Base-by-base conservation (phyloP, 1,284 basidiomycete genomes). In the Cryptococcus deneoformans region DNA sequence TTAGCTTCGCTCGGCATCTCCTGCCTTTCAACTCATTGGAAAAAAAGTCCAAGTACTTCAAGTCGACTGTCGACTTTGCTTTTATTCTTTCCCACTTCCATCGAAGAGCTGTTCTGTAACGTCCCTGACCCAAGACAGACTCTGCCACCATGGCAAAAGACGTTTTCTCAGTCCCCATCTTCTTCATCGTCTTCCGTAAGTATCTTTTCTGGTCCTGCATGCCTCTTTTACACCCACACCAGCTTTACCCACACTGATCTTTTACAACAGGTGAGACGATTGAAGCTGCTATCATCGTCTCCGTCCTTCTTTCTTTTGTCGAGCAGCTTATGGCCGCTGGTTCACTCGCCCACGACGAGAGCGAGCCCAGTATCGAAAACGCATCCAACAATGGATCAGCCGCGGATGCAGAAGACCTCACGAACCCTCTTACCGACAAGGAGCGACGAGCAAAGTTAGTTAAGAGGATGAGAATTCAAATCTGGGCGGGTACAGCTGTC, bases 401-500 rank as follows among this genome's bases (percentile, higher is more conserved):
- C 44, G 49, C 47, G 49, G 39, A 49, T 29, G 52, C 29, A 20
- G 52, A 40, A 20, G 12, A n/a, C 52, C 52, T 24, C 8, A 16
- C 39, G 47, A 12, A 45, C 46, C 34, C 34, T n/a, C 1, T 46
- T 39, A n/a, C 16, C 46, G 61, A 64, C 36, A 65, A 62, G 38
- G 46, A 52, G 56, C 64, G 56, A 14, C 63, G 63, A 2, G 59
- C 69, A 47, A 61, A 69, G 59, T 63, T 79, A 49, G 67, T 79
- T 57, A 68, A 58, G 59, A 68, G 78, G 29, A 79, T 79, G 78
- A 64, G 77, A 44, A 62, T 75, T 43, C 71, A 91, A 85, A 91
- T 96, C 58, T 86, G 92, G 77, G 71, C 85, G 8, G 92, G 92
- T n/a, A 84, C 89, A 1, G 76, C 79, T 7, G 64, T 83, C 39